phyloP scores from a whole-genome alignment of 148 eudicot genomes.

The Amaranthus palmeri region DNA sequence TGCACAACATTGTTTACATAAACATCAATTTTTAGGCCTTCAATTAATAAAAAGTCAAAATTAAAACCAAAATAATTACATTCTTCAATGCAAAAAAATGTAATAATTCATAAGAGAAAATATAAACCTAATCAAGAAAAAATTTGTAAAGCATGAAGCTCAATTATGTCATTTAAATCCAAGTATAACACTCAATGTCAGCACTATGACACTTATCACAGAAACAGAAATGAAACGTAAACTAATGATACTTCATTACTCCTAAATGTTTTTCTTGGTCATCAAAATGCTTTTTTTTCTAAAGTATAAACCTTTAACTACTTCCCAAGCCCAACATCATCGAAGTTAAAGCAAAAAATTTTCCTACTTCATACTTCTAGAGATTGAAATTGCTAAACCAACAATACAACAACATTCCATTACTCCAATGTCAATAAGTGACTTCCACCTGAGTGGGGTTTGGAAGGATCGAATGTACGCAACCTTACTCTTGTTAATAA shows the following conservation, averaged over 20 bases:
- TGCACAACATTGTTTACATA: neutral
- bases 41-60: neutral
- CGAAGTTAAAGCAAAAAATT: too few species aligned
- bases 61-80: neutral
- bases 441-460: too few species aligned
- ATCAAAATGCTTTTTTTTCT: neutral
- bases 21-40: neutral
- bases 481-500: too few species aligned
- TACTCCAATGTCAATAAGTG: too few species aligned
- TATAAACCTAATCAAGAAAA: neutral
- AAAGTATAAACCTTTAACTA: neutral
- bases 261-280: neutral
- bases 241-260: neutral
- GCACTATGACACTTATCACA: neutral
- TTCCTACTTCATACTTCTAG: too few species aligned
- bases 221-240: neutral
- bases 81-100: neutral
- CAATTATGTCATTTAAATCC: neutral
- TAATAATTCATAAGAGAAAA: neutral
- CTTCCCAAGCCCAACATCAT: neutral
- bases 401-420: too few species aligned
- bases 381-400: too few species aligned
- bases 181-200: neutral
- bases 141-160: neutral
- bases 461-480: too few species aligned